These are phyloP conservation scores for Pythium oligandrum DNA, from an alignment of 352 stramenopile genomes.

Conservation along the genomic window DNA sequence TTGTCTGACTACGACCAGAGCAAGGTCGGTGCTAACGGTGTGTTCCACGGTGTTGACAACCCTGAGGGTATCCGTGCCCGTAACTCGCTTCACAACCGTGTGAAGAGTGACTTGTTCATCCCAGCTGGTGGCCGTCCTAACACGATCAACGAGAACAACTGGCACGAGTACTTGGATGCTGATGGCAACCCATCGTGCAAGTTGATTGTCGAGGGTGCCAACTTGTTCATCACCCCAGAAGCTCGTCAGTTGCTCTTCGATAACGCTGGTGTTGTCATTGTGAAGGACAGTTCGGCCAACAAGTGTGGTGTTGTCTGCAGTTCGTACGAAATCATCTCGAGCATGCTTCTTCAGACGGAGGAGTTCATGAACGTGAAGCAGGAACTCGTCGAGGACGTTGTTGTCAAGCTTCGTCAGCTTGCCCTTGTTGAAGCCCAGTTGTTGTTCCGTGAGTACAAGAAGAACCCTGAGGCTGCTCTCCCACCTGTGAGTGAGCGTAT, in stretches of 20 bases:
- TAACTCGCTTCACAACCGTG: slow-evolving; percentile 98
- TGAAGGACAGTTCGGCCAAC: slow-evolving; percentile 96
- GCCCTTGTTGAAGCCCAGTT: slow-evolving; percentile 95
- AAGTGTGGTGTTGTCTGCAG: slow-evolving; percentile 85
- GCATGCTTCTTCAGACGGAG: slow-evolving; percentile 95
- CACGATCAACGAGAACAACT: slow-evolving; percentile 88
- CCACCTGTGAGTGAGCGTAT: slow-evolving; percentile 94
- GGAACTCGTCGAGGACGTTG: slow-evolving; percentile 90
- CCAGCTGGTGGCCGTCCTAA: slow-evolving; percentile 74
- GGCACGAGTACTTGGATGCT: slow-evolving; percentile 55
- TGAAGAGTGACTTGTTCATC: slow-evolving; percentile 86
- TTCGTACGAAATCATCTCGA: slow-evolving; percentile 85
- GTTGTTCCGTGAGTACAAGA: slow-evolving; percentile 97
- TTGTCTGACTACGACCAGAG: slow-evolving; percentile 74
- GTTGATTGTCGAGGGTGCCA: slow-evolving; percentile 83
- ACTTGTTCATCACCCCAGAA: slow-evolving; percentile 83
- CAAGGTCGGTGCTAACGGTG: slow-evolving; percentile 43
- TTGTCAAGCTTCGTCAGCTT: slow-evolving; percentile 91
- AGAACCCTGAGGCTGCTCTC: slow-evolving; percentile 74
- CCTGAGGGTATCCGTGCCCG: slow-evolving; percentile 84
- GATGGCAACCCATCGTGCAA: slow-evolving; percentile 74
- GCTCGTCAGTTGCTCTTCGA: slow-evolving; percentile 91
- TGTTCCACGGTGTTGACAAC: slow-evolving; percentile 84
- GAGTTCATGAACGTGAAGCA: slow-evolving; percentile 97
- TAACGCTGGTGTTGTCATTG: slow-evolving; percentile 94